Conservation (phyloP, 768 basidiomycete species). For the Sutorius australiensis region DNA sequence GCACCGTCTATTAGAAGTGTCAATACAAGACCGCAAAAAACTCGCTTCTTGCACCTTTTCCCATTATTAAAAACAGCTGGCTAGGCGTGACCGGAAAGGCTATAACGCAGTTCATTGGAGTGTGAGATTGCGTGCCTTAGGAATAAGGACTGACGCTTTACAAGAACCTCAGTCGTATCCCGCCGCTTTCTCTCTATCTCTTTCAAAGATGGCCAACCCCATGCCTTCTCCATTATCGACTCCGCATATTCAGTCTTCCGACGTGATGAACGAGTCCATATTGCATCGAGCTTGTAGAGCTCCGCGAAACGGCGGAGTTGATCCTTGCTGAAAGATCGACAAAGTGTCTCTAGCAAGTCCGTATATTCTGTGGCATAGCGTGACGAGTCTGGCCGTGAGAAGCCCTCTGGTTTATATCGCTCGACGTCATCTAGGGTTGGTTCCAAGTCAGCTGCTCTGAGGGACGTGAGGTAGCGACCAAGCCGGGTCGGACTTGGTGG, state of each 20-base stretch:
- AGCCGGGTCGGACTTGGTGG: constrained; percentile 44
- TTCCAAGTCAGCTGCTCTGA: constrained; percentile 42
- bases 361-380: constrained; percentile 54
- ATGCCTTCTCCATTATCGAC: constrained; percentile 58
- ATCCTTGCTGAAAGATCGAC: constrained; percentile 57
- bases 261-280: constrained; percentile 31
- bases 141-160: constrained; percentile 40
- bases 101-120: constrained; percentile 25
- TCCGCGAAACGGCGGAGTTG: constrained; percentile 57
- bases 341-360: constrained; percentile 48
- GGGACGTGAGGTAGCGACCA: constrained; percentile 53
- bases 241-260: constrained; percentile 42
- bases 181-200: constrained; percentile 47
- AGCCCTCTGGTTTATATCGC: constrained; percentile 43
- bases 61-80: constrained; percentile 67
- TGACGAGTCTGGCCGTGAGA: constrained; percentile 38
- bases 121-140: background rate
- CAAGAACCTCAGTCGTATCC: constrained; percentile 46
- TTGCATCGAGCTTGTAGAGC: constrained; percentile 41
- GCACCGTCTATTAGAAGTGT: constrained; percentile 49
- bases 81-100: constrained; percentile 54
- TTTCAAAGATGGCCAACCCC: constrained; percentile 65
- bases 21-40: constrained; percentile 5
- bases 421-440: constrained; percentile 63
- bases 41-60: constrained; percentile 47